Conservation (phyloP, 202 grass and related monocot genomes). For the Schoenoplectus triqueter region DNA sequence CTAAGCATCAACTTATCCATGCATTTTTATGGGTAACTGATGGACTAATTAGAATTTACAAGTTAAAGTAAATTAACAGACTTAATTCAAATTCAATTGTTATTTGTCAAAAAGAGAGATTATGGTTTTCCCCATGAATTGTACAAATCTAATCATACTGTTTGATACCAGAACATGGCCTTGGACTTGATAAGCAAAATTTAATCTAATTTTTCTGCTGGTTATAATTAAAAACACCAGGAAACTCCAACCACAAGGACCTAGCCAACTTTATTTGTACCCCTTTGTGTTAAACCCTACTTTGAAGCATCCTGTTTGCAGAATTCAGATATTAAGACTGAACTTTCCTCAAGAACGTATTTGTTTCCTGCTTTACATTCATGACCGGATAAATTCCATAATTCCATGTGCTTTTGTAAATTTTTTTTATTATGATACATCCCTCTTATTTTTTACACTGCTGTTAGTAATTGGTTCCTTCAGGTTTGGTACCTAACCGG, state of each 20-base stretch:
- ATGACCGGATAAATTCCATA: neutral
- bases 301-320: neutral
- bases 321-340: neutral
- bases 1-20: neutral
- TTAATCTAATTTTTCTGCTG: neutral
- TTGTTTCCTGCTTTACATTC: neutral
- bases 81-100: neutral
- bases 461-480: neutral
- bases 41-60: neutral
- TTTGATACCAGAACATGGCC: neutral
- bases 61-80: neutral
- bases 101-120: neutral
- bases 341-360: neutral
- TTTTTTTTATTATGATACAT: conserved; percentile 19
- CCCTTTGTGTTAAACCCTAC: neutral
- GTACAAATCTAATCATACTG: neutral
- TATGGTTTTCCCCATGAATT: too few species aligned
- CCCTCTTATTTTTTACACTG: neutral
- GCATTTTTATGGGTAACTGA: too few species aligned
- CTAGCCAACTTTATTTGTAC: neutral
- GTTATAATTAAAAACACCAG: neutral
- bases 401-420: neutral
- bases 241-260: neutral
- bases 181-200: neutral
- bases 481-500: too few species aligned